A percentile compares a stretch with the other conserved stretches of the same genome.
Conservation (phyloP, 208 protist genomes). For the Leptomonas pyrrhocoris region DNA sequence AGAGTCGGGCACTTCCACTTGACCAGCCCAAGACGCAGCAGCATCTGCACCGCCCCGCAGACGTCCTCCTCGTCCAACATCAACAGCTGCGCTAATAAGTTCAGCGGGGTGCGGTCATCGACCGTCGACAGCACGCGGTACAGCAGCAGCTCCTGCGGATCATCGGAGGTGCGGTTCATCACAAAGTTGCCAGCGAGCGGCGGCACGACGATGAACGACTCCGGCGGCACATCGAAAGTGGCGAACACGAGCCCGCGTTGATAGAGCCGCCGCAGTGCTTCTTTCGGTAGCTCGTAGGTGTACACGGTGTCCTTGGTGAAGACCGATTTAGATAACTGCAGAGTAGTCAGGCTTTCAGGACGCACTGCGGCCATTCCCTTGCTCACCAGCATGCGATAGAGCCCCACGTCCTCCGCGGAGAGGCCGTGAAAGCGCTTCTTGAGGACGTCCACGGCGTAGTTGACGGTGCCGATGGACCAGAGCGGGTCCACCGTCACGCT, state of each 20-base stretch:
- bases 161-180: conserved; percentile 96
- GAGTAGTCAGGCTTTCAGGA: conserved; percentile 11
- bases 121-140: conserved; percentile 96
- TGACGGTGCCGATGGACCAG: conserved; percentile 50
- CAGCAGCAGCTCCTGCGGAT: conserved; percentile 95
- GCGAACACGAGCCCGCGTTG: conserved; percentile 90
- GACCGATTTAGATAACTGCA: conserved; percentile 20
- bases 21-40: conserved; percentile 90
- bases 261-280: conserved; percentile 68
- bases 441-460: conserved; percentile 30
- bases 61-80: conserved; percentile 91
- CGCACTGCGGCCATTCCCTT: conserved; percentile 30
- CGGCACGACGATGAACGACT: conserved; percentile 92
- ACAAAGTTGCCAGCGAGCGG: conserved; percentile 95
- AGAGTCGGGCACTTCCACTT: conserved; percentile 59
- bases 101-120: conserved; percentile 93
- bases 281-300: conserved; percentile 61
- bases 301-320: conserved; percentile 43
- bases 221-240: conserved; percentile 82
- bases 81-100: conserved; percentile 91
- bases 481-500: conserved; percentile 59
- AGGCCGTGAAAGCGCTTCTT: conserved; percentile 38
- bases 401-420: conserved; percentile 37
- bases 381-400: conserved; percentile 57
- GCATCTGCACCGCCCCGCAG: conserved; percentile 90